Percentiles rank a stretch among this genome's conserved stretches.
Conservation (phyloP, 306 rosid species). For the Senna siamea region DNA sequence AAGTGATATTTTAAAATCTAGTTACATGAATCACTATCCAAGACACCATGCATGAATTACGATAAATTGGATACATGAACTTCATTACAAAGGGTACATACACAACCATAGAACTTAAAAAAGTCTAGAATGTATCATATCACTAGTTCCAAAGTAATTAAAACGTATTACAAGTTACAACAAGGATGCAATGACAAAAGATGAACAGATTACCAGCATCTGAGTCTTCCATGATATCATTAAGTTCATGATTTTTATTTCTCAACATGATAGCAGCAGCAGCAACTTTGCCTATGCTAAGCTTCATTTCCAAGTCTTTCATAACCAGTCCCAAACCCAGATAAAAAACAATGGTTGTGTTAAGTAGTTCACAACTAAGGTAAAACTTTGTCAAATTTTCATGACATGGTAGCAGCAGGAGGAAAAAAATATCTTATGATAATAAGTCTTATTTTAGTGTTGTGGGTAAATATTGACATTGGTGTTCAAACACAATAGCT, state of each 20-base stretch:
- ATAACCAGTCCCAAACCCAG: too few relatives aligned
- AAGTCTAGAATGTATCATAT: background rate
- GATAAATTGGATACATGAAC: background rate
- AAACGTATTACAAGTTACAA: background rate
- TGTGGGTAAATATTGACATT: background rate
- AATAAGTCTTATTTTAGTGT: background rate
- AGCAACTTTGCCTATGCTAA: background rate
- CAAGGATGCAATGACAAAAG: background rate
- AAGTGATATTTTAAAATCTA: background rate
- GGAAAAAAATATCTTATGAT: background rate
- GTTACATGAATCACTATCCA: background rate
- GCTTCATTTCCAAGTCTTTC: too few relatives aligned
- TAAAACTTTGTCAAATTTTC: too few relatives aligned
- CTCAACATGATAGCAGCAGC: background rate
- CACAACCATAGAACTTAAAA: background rate
- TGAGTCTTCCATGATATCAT: background rate
- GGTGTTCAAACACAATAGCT: background rate
- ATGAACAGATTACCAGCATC: background rate
- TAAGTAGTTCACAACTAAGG: too few relatives aligned
- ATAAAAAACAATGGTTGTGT: too few relatives aligned
- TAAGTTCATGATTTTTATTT: slow-evolving; percentile 18
- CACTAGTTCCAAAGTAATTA: background rate
- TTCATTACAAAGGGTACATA: background rate
- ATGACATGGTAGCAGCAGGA: too few relatives aligned
- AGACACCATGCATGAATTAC: background rate